Evolutionary conservation across 169 alveolate genomes (phyloP).

Genomic region (Eimeria acervulina): DNA sequence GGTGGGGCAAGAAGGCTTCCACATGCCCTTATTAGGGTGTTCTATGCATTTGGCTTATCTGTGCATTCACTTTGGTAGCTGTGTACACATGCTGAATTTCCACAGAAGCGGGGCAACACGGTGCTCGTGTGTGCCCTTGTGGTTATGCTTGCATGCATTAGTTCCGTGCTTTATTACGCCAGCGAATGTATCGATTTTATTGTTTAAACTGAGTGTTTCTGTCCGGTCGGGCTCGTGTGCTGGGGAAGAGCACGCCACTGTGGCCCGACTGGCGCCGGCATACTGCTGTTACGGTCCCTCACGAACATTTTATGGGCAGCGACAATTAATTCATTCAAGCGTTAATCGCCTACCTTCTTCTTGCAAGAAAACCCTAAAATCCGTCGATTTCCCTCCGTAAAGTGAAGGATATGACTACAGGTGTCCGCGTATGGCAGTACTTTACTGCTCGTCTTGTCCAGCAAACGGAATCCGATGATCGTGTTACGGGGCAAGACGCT

Average conservation of each 20-base stretch:
- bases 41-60: neutral
- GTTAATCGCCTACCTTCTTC: neutral
- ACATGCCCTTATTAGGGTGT: neutral
- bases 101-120: too few relatives aligned
- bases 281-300: neutral
- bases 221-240: neutral
- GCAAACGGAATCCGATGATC: neutral
- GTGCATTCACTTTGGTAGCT: neutral
- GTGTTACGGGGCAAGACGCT: neutral
- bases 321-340: neutral
- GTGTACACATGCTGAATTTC: neutral
- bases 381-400: neutral
- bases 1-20: neutral
- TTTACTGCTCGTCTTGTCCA: neutral
- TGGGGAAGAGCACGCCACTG: neutral
- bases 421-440: neutral
- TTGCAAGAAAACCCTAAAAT: neutral
- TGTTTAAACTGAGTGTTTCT: neutral
- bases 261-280: neutral
- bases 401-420: neutral
- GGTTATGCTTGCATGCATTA: neutral
- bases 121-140: slow-evolving; percentile 3
- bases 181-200: neutral
- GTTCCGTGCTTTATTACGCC: neutral
- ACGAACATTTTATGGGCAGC: neutral